Conservation (phyloP, 2,329 filamentous ascomycete species). For the Talaromyces sp. region DNA sequence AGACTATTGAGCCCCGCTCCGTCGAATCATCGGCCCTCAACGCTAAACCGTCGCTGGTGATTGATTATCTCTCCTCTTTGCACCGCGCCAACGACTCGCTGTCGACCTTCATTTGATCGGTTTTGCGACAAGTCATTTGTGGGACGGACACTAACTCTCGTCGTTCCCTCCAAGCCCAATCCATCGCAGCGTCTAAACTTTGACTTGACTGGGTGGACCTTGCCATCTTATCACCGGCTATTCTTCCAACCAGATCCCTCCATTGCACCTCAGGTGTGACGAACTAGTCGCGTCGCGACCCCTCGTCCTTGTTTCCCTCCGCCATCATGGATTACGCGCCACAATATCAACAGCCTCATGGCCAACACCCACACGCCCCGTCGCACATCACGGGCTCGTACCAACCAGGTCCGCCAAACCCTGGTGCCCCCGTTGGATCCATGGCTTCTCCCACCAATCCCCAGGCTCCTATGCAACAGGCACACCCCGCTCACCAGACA, state of each 20-base stretch:
- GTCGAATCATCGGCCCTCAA: slow-evolving; percentile 46
- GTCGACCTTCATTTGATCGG: slow-evolving; percentile 26
- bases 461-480: slow-evolving; percentile 65
- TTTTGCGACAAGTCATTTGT: slow-evolving; percentile 2
- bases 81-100: slow-evolving; percentile 27
- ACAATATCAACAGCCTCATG: slow-evolving; percentile 67
- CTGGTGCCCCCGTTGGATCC: slow-evolving; percentile 48
- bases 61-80: slow-evolving; percentile 27
- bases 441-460: slow-evolving; percentile 76
- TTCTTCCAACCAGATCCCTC: slow-evolving; percentile 5
- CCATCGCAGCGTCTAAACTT: slow-evolving; percentile 18
- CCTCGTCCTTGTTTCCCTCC: slow-evolving; percentile 2
- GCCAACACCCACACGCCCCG: slow-evolving; percentile 64
- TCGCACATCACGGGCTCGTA: slow-evolving; percentile 64
- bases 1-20: slow-evolving; percentile 37
- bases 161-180: slow-evolving; percentile 6
- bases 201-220: slow-evolving; percentile 23
- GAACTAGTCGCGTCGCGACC: slow-evolving; percentile 26
- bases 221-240: neutral
- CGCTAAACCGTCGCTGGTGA: slow-evolving; percentile 19
- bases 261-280: slow-evolving; percentile 29
- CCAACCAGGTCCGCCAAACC: slow-evolving; percentile 60
- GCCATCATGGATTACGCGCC: slow-evolving; percentile 74
- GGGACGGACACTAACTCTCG: neutral
- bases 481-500: slow-evolving; percentile 65